Conservation (phyloP, 768 basidiomycete species). For the Termitomyces sp. region DNA sequence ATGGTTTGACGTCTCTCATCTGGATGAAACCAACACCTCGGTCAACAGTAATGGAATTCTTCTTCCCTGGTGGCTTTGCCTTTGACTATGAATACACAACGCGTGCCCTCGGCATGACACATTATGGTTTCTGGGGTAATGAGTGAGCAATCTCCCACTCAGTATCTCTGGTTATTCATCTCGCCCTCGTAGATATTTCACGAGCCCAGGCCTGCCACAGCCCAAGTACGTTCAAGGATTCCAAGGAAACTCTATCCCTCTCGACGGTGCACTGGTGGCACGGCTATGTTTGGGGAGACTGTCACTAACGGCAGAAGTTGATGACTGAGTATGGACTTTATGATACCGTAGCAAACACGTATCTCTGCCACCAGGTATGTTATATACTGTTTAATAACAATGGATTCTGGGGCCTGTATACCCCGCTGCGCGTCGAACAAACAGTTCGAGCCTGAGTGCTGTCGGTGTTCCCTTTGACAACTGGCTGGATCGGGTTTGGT, state of each 20-base stretch:
- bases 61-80: conserved; percentile 80
- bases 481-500: no score
- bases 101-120: conserved; percentile 76
- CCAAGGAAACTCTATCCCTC: conserved; percentile 79
- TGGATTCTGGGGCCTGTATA: background rate
- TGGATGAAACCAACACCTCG: conserved; percentile 89
- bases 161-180: background rate
- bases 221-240: conserved; percentile 84
- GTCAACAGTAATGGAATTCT: conserved; percentile 91
- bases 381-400: background rate
- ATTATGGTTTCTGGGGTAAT: conserved; percentile 83
- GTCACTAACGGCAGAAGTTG: conserved; percentile 51
- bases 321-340: conserved; percentile 35
- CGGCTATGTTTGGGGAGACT: conserved; percentile 53
- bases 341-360: background rate
- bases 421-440: background rate
- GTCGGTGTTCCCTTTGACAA: background rate
- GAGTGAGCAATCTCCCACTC: conserved; percentile 33
- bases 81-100: conserved; percentile 81
- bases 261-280: conserved; percentile 69
- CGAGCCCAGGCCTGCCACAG: conserved; percentile 63
- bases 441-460: no score
- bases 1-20: conserved; percentile 80
- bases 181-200: conserved; percentile 50
- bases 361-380: background rate